Evolutionary conservation across 768 basidiomycete species (phyloP).

Genomic region (Psilocybe cyanescens): DNA sequence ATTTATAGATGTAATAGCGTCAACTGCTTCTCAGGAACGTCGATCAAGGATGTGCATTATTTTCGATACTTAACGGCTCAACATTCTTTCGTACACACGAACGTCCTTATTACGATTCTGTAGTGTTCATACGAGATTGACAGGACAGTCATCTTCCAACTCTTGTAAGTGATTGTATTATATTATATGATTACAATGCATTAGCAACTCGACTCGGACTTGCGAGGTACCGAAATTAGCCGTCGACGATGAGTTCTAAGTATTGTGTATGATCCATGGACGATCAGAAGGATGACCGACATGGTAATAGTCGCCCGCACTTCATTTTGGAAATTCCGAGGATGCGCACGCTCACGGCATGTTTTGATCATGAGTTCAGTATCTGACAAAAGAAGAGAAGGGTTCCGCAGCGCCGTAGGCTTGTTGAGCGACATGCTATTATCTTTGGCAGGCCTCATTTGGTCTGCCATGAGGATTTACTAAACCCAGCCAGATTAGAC

Average conservation of each 20-base stretch:
- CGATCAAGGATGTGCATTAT: constrained; percentile 7
- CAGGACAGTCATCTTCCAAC: background rate
- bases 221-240: constrained; percentile 3
- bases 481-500: constrained; percentile 4
- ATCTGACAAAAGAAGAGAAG: too few species aligned
- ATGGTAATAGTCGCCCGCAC: background rate
- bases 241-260: constrained; percentile 1
- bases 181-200: background rate
- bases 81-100: background rate
- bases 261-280: background rate
- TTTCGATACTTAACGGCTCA: background rate
- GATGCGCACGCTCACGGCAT: background rate
- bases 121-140: constrained; percentile 1
- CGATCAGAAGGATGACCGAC: background rate
- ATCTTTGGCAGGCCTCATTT: constrained; percentile 2
- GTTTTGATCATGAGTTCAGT: background rate
- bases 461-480: constrained; percentile 4
- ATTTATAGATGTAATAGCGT: constrained; percentile 7
- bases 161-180: background rate
- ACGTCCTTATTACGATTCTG: background rate
- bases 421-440: background rate
- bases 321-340: background rate
- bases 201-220: constrained; percentile 2
- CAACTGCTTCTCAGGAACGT: constrained; percentile 14
- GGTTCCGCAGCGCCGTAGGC: background rate